These are phyloP conservation scores for Lagenaria siceraria DNA, from an alignment of 306 rosid genomes.

Conservation along the genomic window DNA sequence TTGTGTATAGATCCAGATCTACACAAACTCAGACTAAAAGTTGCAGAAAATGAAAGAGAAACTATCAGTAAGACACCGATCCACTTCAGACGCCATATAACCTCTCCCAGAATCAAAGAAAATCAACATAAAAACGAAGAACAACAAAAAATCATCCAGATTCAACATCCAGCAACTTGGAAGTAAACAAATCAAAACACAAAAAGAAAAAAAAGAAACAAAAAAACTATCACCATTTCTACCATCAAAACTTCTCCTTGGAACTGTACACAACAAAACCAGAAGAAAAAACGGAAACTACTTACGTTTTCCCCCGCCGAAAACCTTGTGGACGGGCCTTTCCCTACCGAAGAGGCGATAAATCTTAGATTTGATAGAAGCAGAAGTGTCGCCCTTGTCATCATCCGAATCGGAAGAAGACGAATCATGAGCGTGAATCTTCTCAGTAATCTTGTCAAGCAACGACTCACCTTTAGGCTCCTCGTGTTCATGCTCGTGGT, in stretches of 20 bases:
- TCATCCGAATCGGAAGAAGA: constrained; percentile 42
- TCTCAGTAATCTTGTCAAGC: constrained; percentile 55
- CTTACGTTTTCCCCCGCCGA: constrained; percentile 96
- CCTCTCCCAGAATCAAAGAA: neutral
- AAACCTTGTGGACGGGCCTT: constrained; percentile 57
- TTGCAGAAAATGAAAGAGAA: neutral
- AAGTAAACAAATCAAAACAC: neutral
- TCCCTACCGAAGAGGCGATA: constrained; percentile 86
- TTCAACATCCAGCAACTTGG: neutral
- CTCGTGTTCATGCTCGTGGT: constrained; percentile 24
- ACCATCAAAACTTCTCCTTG: neutral
- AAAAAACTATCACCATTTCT: neutral
- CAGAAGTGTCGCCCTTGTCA: constrained; percentile 24
- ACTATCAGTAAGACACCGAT: neutral
- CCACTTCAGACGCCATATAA: neutral
- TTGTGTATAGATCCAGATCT: neutral
- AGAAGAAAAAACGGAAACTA: neutral
- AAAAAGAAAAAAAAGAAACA: neutral
- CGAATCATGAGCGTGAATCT: constrained; percentile 57
- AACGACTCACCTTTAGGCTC: constrained; percentile 39
- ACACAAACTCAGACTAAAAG: neutral
- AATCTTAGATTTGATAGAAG: constrained; percentile 38
- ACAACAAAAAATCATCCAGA: neutral
- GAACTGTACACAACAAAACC: neutral
- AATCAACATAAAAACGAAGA: neutral